A percentile compares a stretch with the other conserved stretches of the same genome.
phyloP scores from a whole-genome alignment of 192 early-diverging fungal genomes.

The Podila verticillata region DNA sequence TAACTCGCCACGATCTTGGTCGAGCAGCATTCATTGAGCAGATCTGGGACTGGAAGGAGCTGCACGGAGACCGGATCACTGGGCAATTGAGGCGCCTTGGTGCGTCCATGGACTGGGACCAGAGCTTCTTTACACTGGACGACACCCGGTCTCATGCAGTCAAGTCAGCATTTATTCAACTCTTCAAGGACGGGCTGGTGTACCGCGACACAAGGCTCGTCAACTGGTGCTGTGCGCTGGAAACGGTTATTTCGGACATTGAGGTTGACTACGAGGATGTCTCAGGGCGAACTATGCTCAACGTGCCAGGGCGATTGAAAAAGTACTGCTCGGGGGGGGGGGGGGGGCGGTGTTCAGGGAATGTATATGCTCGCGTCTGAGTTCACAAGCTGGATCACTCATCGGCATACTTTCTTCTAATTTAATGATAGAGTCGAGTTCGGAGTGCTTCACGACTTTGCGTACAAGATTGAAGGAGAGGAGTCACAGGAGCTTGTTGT shows the following conservation, averaged over 20 bases:
- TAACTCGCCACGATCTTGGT: conserved; percentile 88
- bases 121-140: conserved; percentile 93
- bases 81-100: conserved; percentile 85
- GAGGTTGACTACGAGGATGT: conserved; percentile 92
- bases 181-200: conserved; percentile 89
- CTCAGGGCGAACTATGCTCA: conserved; percentile 71
- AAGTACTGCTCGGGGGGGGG: conserved; percentile 45
- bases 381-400: neutral
- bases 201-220: conserved; percentile 94
- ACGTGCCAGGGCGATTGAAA: conserved; percentile 80
- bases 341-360: neutral
- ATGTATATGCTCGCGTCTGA: neutral
- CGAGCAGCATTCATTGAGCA: conserved; percentile 84
- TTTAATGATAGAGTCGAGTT: conserved; percentile 85
- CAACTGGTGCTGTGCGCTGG: conserved; percentile 95
- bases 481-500: conserved; percentile 76
- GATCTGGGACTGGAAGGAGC: conserved; percentile 89
- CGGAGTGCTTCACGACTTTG: conserved; percentile 90
- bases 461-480: conserved; percentile 85
- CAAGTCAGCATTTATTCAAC: conserved; percentile 87
- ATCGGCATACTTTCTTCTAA: neutral
- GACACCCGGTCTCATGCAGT: conserved; percentile 76
- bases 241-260: conserved; percentile 96
- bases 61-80: conserved; percentile 82
- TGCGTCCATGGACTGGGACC: conserved; percentile 88